Conservation (phyloP, 202 grass and related monocot species). For the Carex sylvatica region DNA sequence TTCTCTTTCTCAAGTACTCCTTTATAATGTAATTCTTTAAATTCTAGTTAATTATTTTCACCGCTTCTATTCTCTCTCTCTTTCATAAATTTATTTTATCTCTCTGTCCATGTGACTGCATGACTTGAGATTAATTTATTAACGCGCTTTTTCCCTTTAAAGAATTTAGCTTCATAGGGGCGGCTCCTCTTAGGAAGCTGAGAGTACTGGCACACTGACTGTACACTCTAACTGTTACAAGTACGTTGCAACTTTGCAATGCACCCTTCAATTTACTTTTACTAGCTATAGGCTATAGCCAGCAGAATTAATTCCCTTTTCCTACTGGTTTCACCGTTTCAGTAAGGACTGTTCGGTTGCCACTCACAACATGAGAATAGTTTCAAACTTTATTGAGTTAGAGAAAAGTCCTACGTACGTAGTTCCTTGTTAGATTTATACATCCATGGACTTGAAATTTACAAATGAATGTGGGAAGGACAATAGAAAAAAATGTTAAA, state of each 20-base stretch:
- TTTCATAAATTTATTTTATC: conserved; percentile 12
- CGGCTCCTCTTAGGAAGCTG: conserved; percentile 6
- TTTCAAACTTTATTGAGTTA: neutral
- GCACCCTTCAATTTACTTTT: neutral
- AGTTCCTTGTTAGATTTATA: neutral
- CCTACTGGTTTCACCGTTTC: neutral
- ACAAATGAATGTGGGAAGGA: neutral
- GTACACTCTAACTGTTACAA: conserved; percentile 1
- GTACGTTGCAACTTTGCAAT: conserved; percentile 11
- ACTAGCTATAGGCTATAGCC: neutral
- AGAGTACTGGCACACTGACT: neutral
- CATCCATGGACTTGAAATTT: neutral
- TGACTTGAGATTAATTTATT: conserved; percentile 22
- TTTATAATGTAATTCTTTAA: conserved; percentile 14
- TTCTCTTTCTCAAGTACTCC: conserved; percentile 37
- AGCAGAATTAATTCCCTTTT: neutral
- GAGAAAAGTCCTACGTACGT: neutral
- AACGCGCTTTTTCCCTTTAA: conserved; percentile 26
- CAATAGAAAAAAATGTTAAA: neutral
- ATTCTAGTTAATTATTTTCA: conserved; percentile 37
- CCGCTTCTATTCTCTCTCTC: conserved; percentile 29
- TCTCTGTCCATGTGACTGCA: conserved; percentile 14
- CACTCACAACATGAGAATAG: conserved; percentile 4
- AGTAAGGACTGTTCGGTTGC: neutral
- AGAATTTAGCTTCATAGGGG: conserved; percentile 25